Base-by-base conservation (phyloP, 305 asterid species). In the Petunia hybrid region DNA sequence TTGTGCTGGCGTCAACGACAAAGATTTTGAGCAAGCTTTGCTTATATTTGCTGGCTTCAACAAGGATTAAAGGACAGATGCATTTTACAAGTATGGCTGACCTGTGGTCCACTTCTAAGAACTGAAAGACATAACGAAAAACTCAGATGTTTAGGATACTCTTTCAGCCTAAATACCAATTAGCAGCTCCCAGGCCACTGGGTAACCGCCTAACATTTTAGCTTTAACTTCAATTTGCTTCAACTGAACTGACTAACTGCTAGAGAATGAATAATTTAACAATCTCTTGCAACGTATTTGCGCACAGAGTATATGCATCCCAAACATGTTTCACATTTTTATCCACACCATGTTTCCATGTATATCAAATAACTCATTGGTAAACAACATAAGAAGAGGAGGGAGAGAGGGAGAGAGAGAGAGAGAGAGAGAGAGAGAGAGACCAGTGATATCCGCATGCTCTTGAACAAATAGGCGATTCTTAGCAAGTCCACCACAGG, bases 401-500 rank as follows among this genome's bases (percentile, higher is more conserved):
- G 35, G 5, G 40, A 67, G 7, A 51, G 1, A 39, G 1, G 67
- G 45, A 63, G 31, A 57, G 22, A 41, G 74, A 67, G 55, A 62
- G 83, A 82, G 88, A 80, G 78, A 69, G 87, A 82, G 82, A 53
- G 39, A 78, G 88, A 80, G 84, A 61, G 67, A 71, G 86, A 86
- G 78, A 93, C 99, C 99, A 82, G 84, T 91, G 79, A 96, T 92
- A 90, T 96, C 93, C 4, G 97, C 98, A 81, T 94, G 97, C 91
- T 96, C 98, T 88, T 96, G 99, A 83, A 96, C 86, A 86, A 90
- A 94, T 87, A 96, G 64, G 12, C 85, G 82, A 83, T 96, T 96
- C 86, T 95, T 96, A 39, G 95, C 82, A 83, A 96, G 97, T 62
- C 99, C 99, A 69, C 98, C 99, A 80, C 95, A 91, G 31, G 99